Base-by-base conservation (phyloP, 208 protist species). In the Trypanosoma avium region DNA sequence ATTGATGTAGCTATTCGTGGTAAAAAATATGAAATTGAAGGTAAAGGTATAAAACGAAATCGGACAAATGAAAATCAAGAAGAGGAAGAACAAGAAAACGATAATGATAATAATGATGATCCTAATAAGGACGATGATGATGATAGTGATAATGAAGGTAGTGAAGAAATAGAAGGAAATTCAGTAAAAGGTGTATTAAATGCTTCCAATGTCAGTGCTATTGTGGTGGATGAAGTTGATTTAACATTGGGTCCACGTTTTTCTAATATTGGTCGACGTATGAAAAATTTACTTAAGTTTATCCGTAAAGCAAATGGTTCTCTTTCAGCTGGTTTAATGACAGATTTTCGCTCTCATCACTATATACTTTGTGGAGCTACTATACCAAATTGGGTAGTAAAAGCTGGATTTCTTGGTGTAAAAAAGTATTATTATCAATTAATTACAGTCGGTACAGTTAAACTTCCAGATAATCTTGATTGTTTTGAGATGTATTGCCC, bases 341-440 rank as follows among this genome's bases (percentile, higher is more conserved):
- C 69, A 36, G 90, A 96, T 64, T 89, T 82, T 61, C 90, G 90
- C 29, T 73, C 77, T 6, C 90, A 96, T 65, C 90, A 96, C 77
- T 96, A 96, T 71, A 83, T 96, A 4, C 78, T 96, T 29, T 96
- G 90, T 69, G 90, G 90, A 1, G 90, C 90, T 2, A 96, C 90
- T 10, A 92, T 96, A 57, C 90, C 90, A 3, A 93, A 96, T 67
- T 96, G 90, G 90, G 90, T 96, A 19, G 55, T 96, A 52, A 93
- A 93, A 65, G 87, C 87, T 3, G 87, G 90, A 8, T 96, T 96
- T 65, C 79, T 96, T 40, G 90, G 90, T 12, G 82, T 90, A 57
- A 96, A 96, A 73, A 96, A 96, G 78, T 96, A 92, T 77, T 91
- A 93, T 79, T 96, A 96, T 72, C 82, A 88, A 59, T 83, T 96